Base-by-base conservation (phyloP, 192 early-diverging fungal species). In the Dissophora globulifera region DNA sequence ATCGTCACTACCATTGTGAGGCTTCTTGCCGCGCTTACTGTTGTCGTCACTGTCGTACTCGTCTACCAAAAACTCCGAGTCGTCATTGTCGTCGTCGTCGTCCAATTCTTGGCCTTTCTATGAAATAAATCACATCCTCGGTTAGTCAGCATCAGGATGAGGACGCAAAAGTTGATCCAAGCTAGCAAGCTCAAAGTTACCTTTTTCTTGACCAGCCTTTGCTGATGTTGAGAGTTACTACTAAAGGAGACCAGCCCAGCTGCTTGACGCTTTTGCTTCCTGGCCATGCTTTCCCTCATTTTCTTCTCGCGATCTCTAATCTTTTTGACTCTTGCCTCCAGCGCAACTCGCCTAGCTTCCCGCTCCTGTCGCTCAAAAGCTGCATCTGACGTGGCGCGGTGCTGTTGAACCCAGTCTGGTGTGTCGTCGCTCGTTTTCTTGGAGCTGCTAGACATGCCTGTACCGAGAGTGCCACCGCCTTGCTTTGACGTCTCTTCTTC, bases 11-110 rank as follows among this genome's bases (percentile, higher is more conserved):
- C 43, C 29, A n/a, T 41, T 46, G 40, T 49, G 53, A 29, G 47
- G 40, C 42, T 29, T 57, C 20, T 40, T 3, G 31, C 50, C 12
- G 29, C 58, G 27, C 42, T 57, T 55, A n/a, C 27, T n/a, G 19
- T 79, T 82, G 5, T 71, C 81, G 31, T 88, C 92, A 71, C 89
- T 90, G 22, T 85, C 80, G 64, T 92, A 93, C 7, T 86, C 86
- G 17, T 89, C 88, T 0, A 91, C 67, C 10, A 88, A 19, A 49
- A 85, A 83, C 11, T 81, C 84, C 0, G 17, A 22, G 16, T 83
- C 86, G 43, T 78, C 76, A 17, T 45, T 47, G 27, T 81, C 75
- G 27, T 61, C 65, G 8, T 70, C 57, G 17, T 69, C 46, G 10
- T n/a, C n/a, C n/a, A 33, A 50, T 12, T 58, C 65, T 32, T 62